Conservation (phyloP, 169 alveolate species). For the Plasmodium ovale region DNA sequence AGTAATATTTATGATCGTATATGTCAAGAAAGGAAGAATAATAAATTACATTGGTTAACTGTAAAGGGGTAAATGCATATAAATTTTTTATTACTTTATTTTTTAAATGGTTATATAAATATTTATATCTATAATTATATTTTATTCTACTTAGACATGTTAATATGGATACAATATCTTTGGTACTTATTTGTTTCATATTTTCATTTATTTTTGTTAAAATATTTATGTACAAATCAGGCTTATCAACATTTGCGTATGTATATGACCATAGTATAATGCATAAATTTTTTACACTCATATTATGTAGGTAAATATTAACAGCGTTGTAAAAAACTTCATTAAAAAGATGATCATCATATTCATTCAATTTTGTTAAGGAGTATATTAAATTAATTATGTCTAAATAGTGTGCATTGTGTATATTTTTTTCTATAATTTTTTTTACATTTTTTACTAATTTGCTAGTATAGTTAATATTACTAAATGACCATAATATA, state of each 20-base stretch:
- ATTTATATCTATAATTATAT: slow-evolving; percentile 63
- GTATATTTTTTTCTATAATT: slow-evolving; percentile 64
- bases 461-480: slow-evolving; percentile 52
- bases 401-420: slow-evolving; percentile 38
- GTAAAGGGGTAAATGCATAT: slow-evolving; percentile 71
- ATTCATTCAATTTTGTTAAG: slow-evolving; percentile 61
- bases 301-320: slow-evolving; percentile 70
- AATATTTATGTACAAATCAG: slow-evolving; percentile 59
- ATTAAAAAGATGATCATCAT: slow-evolving; percentile 58
- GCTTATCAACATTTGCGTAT: slow-evolving; percentile 46
- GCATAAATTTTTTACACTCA: slow-evolving; percentile 69
- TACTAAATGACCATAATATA: slow-evolving; percentile 71
- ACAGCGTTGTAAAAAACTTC: slow-evolving; percentile 51
- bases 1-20: slow-evolving; percentile 65
- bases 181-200: slow-evolving; percentile 62
- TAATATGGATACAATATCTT: slow-evolving; percentile 64
- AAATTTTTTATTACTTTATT: slow-evolving; percentile 65
- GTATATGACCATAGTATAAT: slow-evolving; percentile 66
- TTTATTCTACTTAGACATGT: slow-evolving; percentile 72
- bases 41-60: slow-evolving; percentile 64
- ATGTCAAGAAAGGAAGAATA: slow-evolving; percentile 70
- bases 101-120: slow-evolving; percentile 47
- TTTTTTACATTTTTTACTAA: slow-evolving; percentile 57
- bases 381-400: slow-evolving; percentile 50
- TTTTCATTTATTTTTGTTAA: slow-evolving; percentile 60